Percentiles rank a stretch among this genome's conserved stretches.
phyloP scores from a whole-genome alignment of 2,329 filamentous ascomycete genomes.

The Beauveria sp. region DNA sequence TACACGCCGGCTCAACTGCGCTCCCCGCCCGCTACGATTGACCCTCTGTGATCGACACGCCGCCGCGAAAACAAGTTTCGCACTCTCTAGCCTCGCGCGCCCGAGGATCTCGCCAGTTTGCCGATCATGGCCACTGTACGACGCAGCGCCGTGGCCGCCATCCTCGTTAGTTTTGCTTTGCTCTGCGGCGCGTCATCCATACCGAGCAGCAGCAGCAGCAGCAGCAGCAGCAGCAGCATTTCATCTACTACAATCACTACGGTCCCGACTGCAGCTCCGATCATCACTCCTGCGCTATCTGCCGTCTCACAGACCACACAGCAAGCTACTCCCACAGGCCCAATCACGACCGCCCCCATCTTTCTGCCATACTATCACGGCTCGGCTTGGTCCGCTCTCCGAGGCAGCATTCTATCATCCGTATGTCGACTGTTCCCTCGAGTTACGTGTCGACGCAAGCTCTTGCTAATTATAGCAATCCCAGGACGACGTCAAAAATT shows the following conservation, averaged over 20 bases:
- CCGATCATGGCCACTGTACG: conserved; percentile 1
- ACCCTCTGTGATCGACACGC: conserved; percentile 5
- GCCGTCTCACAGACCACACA: conserved; percentile 2
- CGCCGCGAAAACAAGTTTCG: background rate
- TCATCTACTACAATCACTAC: conserved; percentile 11
- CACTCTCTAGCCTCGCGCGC: background rate
- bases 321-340: conserved; percentile 13
- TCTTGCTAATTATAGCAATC: background rate
- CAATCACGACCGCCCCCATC: conserved; percentile 35
- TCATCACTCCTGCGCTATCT: conserved; percentile 15
- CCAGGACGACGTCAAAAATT: conserved; percentile 27
- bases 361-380: conserved; percentile 36
- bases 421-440: conserved; percentile 22
- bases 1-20: background rate
- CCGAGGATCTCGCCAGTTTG: background rate
- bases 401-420: conserved; percentile 37
- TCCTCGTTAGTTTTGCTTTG: background rate
- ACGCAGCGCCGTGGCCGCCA: background rate
- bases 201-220: background rate
- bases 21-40: background rate
- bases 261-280: conserved; percentile 1
- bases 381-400: conserved; percentile 36
- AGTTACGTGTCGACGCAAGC: background rate
- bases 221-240: background rate
- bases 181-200: background rate